Base-by-base conservation (phyloP, 345 rosid species). In the Raphanus sativus region DNA sequence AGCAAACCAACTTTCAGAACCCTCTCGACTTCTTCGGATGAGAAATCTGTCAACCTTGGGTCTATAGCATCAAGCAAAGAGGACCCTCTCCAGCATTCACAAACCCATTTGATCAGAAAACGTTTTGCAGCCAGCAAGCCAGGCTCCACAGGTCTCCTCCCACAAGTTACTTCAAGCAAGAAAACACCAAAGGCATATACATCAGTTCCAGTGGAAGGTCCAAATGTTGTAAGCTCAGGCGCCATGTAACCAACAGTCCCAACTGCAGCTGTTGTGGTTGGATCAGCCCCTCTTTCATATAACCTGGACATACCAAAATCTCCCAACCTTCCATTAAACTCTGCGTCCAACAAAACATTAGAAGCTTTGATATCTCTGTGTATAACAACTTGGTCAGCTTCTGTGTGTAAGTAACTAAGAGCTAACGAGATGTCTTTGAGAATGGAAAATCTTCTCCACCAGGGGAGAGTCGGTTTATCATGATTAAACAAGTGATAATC, bases 281-380 rank as follows among this genome's bases (percentile, higher is more conserved):
- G 77, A 15, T 95, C 88, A 8, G 86, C 67, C 3, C 94, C 97
- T 60, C 87, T 93, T 48, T 88, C 97, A 9, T 88, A 87, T 68
- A 94, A 67, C 84, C 89, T 89, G 2, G 98, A 96, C n/a, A 94
- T 89, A 28, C 98, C 98, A 40, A 94, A 94, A 83, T 90, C 98
- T 5, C 98, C 97, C 21, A 92, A 86, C 80, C 84, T 88, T 30
- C 97, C 98, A 13, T 87, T 89, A 54, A 89, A 68, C 11, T 90
- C 94, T 8, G 82, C 62, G 67, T 95, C 89, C 26, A 85, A 71
- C 62, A 85, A 78, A 28, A 85, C 74, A 29, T 87, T 87, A 34
- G 83, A 71, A 17, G 90, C 85, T 75, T 87, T 87, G 62, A 87
- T 72, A 30, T 87, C 90, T 77, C 88, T 79, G 24, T 87, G 90